These are phyloP conservation scores for Ceratocystis smalleyi DNA, from an alignment of 2,329 filamentous ascomycete species.

Conservation along the genomic window DNA sequence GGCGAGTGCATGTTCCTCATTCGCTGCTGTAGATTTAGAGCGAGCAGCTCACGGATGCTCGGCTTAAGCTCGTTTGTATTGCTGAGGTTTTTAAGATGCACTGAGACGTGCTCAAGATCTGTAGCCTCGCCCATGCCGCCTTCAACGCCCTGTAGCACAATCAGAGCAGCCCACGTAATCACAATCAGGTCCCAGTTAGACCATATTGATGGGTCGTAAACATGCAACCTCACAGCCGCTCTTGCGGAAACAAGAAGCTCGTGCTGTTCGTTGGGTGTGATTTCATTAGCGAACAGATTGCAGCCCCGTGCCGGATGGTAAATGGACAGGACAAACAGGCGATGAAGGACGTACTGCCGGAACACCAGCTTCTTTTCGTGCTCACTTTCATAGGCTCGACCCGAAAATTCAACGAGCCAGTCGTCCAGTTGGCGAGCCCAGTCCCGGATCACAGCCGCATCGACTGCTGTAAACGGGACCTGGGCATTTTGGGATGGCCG, in stretches of 20 bases:
- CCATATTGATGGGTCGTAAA: conserved; percentile 29
- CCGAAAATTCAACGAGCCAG: conserved; percentile 28
- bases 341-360: conserved; percentile 27
- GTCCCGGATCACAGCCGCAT: conserved; percentile 28
- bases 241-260: conserved; percentile 29
- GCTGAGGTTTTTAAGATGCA: conserved; percentile 22
- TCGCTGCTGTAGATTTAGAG: conserved; percentile 21
- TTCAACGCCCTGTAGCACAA: conserved; percentile 29
- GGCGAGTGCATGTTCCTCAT: conserved; percentile 21
- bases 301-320: conserved; percentile 28
- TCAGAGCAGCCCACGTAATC: conserved; percentile 31
- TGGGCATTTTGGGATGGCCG: conserved; percentile 11
- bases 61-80: conserved; percentile 22
- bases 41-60: conserved; percentile 20
- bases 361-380: conserved; percentile 12
- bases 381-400: conserved; percentile 14
- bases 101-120: conserved; percentile 22
- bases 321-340: conserved; percentile 29
- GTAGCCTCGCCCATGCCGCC: conserved; percentile 26
- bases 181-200: conserved; percentile 31
- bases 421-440: conserved; percentile 29
- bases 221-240: conserved; percentile 27
- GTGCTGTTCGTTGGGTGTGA: conserved; percentile 27
- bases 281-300: conserved; percentile 26
- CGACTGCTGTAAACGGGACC: conserved; percentile 25